These are phyloP conservation scores for Abrus pulchellus DNA, from an alignment of 306 rosid genomes.

Conservation along the genomic window DNA sequence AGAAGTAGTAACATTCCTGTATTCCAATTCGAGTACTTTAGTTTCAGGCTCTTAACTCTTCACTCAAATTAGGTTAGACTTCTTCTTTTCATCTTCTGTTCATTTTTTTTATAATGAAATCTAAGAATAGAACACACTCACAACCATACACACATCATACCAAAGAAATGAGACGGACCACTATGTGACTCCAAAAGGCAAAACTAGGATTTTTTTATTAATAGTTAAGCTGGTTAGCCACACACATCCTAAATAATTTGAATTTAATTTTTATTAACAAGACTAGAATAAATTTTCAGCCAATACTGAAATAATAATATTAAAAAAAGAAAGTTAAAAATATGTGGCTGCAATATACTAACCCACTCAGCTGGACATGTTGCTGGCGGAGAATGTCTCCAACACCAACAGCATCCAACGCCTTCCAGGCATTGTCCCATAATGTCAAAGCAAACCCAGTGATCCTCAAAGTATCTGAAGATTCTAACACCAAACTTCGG, in stretches of 20 bases:
- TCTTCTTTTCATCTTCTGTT: neutral
- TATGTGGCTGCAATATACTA: neutral
- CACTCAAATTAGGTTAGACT: neutral
- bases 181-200: too few species aligned
- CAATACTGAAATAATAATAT: neutral
- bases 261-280: too few species aligned
- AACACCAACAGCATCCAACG: conserved; percentile 74
- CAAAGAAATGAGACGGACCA: too few species aligned
- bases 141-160: too few species aligned
- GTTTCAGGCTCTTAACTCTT: neutral
- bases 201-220: too few species aligned
- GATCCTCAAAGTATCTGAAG: conserved; percentile 63
- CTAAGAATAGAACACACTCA: too few species aligned
- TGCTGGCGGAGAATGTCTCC: conserved; percentile 64
- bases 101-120: too few species aligned
- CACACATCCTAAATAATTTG: too few species aligned
- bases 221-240: neutral
- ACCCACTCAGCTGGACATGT: conserved; percentile 63
- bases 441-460: conserved; percentile 69
- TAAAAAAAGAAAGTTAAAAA: neutral
- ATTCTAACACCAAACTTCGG: conserved; percentile 76
- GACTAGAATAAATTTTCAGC: neutral
- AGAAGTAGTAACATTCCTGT: conserved; percentile 63
- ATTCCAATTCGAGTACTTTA: conserved; percentile 8
- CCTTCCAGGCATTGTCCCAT: conserved; percentile 87